Base-by-base conservation (phyloP, 805 yeast genomes). In the Candida montana region DNA sequence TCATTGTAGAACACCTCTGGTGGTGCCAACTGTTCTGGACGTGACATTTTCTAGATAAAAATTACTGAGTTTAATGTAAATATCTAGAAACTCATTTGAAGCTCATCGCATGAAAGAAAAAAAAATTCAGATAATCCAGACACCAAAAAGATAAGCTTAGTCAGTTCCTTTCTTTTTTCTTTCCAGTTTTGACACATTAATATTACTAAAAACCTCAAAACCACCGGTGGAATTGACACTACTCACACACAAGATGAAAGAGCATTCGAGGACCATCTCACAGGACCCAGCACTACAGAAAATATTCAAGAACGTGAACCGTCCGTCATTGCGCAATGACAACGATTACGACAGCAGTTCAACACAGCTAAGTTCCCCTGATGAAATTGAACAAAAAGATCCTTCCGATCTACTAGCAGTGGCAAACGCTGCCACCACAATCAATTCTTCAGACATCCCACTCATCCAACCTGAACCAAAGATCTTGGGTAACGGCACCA, bases 11-110 rank as follows among this genome's bases (percentile, higher is more conserved):
- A 93, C 46, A 90, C 75, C 67, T 90, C 98, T 31, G 98, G 96
- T 23, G 98, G 98, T 12, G 98, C 98, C 48, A 89, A 70, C 55
- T 87, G 87, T 66, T 90, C 98, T 51, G 98, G 98, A 69, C 98
- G 81, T 2, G 96, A 86, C 98, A 90, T 90, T 8, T 31, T 37
- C 8, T 3, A 7, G 5, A 15, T 15, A 31, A 8, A 18, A 31
- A 31, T 15, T 7, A 17, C n/a, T 16, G 19, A n/a, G n/a, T n/a
- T n/a, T n/a, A n/a, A n/a, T n/a, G n/a, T n/a, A n/a, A n/a, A n/a
- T n/a, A n/a, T n/a, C n/a, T n/a, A n/a, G n/a, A n/a, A n/a, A n/a
- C n/a, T n/a, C n/a, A n/a, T n/a, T n/a, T n/a, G 24, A 21, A 21
- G 24, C 24, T 21, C 24, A 21, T 21, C 24, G 24, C 24, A 21